A percentile compares a stretch with the other conserved stretches of the same genome.
Conservation (phyloP, 108 stramenopile genomes). For the Skeletonema costatum region DNA sequence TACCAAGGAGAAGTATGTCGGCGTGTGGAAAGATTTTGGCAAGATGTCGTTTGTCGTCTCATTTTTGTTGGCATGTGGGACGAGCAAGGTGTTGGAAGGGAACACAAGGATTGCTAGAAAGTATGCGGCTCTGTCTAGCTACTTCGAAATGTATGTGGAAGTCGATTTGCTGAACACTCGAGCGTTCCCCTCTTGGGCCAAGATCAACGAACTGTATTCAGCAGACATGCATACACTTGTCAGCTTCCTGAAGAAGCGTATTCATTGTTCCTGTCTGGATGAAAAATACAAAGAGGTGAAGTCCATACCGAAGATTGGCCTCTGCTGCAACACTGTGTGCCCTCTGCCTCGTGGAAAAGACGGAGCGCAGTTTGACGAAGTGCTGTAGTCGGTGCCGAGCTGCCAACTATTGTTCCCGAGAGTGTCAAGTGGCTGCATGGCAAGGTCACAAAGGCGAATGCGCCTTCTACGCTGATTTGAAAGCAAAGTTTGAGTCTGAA, state of each 20-base stretch:
- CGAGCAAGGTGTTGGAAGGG: not conserved
- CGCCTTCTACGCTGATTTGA: not conserved
- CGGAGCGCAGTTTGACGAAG: not conserved
- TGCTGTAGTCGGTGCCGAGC: not conserved
- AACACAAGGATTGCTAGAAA: not conserved
- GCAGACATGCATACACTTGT: not conserved
- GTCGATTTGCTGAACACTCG: not conserved
- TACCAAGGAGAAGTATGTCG: not conserved
- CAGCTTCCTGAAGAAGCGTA: not conserved
- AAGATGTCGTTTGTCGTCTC: not conserved
- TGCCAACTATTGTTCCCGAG: not conserved
- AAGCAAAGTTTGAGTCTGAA: not conserved
- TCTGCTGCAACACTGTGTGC: not conserved
- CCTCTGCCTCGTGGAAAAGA: not conserved
- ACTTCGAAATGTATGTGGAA: not conserved
- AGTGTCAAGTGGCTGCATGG: not conserved
- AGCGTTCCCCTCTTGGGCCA: not conserved
- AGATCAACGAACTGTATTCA: not conserved
- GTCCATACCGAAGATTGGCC: not conserved
- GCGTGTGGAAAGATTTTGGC: not conserved
- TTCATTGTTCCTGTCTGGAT: not conserved
- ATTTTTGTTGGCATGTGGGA: not conserved
- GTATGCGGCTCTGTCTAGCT: not conserved
- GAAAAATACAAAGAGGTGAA: not conserved
- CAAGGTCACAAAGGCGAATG: not conserved